Evolutionary conservation across 169 alveolate species (phyloP), one percentile per base, ranked within the genome.

Genomic region (Plasmodium cynomolgi): DNA sequence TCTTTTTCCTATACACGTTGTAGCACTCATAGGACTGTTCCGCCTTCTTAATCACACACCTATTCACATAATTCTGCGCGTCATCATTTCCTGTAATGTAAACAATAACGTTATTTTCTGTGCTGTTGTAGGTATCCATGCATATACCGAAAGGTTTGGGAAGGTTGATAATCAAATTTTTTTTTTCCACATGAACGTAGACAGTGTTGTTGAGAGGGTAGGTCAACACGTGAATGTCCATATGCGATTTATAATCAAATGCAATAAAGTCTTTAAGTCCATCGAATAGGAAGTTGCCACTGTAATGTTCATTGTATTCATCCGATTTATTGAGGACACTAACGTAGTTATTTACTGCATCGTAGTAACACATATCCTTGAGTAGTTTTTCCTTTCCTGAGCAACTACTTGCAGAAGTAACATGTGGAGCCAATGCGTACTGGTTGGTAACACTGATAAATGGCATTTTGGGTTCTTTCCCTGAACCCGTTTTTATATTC

Each of bases 1-100:
- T 90, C 47, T 80, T 90, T 17, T 90, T 90, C 33, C 56, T 90
- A 11, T 39, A 68, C 13, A 79, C 50, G 33, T 80, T 72, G 71
- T 37, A 90, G 34, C 94, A 90, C 20, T 90, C 79, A 34, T 90
- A 90, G 37, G 56, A 68, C n/a, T 71, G 50, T 9, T 90, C 84
- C 17, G 6, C n/a, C 23, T 81, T 62, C 1, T 58, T 71, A 20
- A 90, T 68, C n/a, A 90, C 80, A 68, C 94, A 90, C 73, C 23
- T 90, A 44, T 71, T 90, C 15, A 90, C 6, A 33, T 90, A 90
- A 90, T 90, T 90, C 7, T 90, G n/a, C 0, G 26, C 31, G 3
- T 90, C 91, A 68, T 90, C 94, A 68, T 74, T 90, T 62, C 94
- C 90, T n/a, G 94, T 50, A 23, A 90, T 41, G 74, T 90, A 90